Evolutionary conservation across 1,284 basidiomycete genomes (phyloP), one percentile per base, ranked within the genome.

Genomic region (Cryptococcus deneoformans): DNA sequence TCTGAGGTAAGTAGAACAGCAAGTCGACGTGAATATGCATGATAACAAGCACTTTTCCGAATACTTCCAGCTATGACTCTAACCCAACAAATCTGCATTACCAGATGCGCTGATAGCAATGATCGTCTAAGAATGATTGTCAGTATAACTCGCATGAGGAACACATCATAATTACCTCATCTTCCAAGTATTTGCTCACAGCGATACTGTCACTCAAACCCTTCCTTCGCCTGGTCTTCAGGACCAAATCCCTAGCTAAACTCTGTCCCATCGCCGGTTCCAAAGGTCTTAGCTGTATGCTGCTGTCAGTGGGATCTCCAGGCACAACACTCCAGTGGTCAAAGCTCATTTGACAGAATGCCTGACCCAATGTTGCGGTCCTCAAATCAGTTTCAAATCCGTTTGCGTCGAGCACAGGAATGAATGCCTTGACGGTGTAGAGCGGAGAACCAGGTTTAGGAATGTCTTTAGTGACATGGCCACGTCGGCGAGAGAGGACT

Each of bases 251-350:
- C 65, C 92, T 81, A 52, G 92, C 90, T 45, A 94, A 81, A 29
- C 88, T 89, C 74, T 98, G 91, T 10, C 94, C 92, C 49, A 92
- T 92, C 34, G 96, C 96, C 52, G 96, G 96, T 76, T 99, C 96
- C 58, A 99, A 81, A 56, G 96, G 95, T 60, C 94, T 85, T 59
- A 99, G 85, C 77, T 92, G 90, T 78, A 99, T 94, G 63, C 86
- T 89, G 62, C 88, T 91, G 80, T 99, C 96, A 65, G 90, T 94
- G 46, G 96, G 96, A 80, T 98, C 94, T 86, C 94, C 95, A 62
- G 95, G 95, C 12, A 98, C 95, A 69, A 97, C 91, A 44, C 89
- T 89, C 95, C 96, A 99, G 73, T 99, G 96, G 77, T 96, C 92
- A 77, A 99, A 99, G 57, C 89, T 85, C 78, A 97, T 94, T 65